Evolutionary conservation across 1,139 yeast species (phyloP), one percentile per base, ranked within the genome.

Genomic region (Candida anutae): DNA sequence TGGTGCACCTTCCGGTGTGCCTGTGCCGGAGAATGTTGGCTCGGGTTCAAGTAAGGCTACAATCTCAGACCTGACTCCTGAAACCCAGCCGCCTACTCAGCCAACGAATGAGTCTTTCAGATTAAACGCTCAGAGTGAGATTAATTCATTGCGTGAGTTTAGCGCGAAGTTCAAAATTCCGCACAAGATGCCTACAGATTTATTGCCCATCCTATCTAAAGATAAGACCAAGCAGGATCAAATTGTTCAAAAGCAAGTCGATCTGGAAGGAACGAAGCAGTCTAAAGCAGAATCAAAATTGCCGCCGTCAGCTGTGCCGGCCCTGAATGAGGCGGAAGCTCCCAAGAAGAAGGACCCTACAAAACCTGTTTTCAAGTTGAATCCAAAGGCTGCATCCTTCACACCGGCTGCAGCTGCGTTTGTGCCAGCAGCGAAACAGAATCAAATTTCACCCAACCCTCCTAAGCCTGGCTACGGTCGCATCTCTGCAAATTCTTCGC

Each of bases 161-260:
- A 76, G 94, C 28, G 87, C 84, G 28, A 81, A 73, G 41, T 83
- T 83, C 54, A 84, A 83, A 54, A 74, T 85, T 16, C 84, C 84
- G 3, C 74, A 75, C 38, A 74, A 75, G 36, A 66, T 78, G 45
- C 95, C 95, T 5, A 50, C 72, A 20, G 95, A 85, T 48, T 64
- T 84, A 46, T 64, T 81, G 36, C 90, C 94, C 4, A 78, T 82
- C 21, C 60, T 81, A 25, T 62, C 88, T 5, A 80, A 79, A 48
- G 84, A 77, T 44, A 76, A 74, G 45, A 50, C 53, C 16, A 77
- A 75, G 46, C 84, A 76, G 46, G 74, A 74, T 35, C 81, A 77
- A 46, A 74, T 75, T 26, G 44, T 62, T 39, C 53, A 58, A 45
- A 63, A 60, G 36, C 62, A 54, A 34, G 43, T 39, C 18, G 9